Conservation (phyloP, 495 filamentous ascomycete genomes). For the Wilcoxina mikolae region DNA sequence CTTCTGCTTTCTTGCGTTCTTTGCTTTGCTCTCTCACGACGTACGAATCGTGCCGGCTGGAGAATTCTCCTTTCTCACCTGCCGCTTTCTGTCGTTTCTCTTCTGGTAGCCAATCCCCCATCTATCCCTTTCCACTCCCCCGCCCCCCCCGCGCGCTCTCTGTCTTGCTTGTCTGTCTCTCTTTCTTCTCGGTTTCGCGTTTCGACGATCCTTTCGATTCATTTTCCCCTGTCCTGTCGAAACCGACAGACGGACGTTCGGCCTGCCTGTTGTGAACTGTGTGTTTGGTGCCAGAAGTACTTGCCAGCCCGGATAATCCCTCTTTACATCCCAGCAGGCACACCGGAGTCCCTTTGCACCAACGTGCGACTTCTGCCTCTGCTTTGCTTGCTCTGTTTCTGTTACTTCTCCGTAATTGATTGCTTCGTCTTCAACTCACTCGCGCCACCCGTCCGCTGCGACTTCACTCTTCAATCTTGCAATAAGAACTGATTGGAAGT, state of each 20-base stretch:
- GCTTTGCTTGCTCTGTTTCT: background rate
- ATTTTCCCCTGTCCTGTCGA: background rate
- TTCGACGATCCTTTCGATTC: background rate
- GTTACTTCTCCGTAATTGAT: background rate
- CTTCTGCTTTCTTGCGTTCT: background rate
- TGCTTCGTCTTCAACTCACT: background rate
- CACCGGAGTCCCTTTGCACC: background rate
- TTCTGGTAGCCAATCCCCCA: background rate
- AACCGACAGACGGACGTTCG: background rate
- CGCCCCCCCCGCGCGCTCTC: background rate
- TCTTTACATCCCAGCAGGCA: background rate
- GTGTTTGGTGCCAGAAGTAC: background rate
- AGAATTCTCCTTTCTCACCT: background rate
- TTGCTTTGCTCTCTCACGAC: background rate
- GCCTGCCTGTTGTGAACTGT: background rate
- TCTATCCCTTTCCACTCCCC: background rate
- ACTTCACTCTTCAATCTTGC: background rate
- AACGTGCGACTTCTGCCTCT: background rate
- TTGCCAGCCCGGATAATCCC: background rate
- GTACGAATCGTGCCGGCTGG: background rate
- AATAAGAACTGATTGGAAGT: background rate
- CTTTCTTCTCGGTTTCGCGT: background rate
- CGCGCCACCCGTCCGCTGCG: background rate
- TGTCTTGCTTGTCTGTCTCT: background rate
- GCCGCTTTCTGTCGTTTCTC: background rate